These are phyloP conservation scores for Claviceps sp. DNA, from an alignment of 2,329 filamentous ascomycete genomes.

Conservation along the genomic window DNA sequence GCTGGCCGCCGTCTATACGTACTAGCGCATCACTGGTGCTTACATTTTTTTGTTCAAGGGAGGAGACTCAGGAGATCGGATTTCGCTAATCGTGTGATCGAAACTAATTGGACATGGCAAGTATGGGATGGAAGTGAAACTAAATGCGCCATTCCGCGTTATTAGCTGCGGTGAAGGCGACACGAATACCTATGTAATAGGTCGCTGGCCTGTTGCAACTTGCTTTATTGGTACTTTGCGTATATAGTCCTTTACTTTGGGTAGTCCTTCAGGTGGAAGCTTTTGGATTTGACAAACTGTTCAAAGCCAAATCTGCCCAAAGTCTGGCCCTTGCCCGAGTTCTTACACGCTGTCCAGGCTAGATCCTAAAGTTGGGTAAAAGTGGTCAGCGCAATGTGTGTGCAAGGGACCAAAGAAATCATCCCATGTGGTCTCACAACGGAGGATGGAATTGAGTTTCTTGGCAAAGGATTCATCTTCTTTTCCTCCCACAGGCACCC, in stretches of 20 bases:
- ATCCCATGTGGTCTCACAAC: background rate
- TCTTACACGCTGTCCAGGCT: slow-evolving; percentile 97
- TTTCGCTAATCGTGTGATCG: slow-evolving; percentile 9
- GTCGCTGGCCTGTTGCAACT: no score
- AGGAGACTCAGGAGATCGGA: slow-evolving; percentile 4
- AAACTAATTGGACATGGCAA: background rate
- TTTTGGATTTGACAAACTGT: slow-evolving; percentile 93
- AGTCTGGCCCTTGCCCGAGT: slow-evolving; percentile 84
- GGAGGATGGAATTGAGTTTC: background rate
- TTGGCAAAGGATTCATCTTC: background rate
- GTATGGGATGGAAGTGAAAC: background rate
- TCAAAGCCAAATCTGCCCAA: slow-evolving; percentile 86
- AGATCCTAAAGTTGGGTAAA: slow-evolving; percentile 47
- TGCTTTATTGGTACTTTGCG: background rate
- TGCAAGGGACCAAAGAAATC: background rate
- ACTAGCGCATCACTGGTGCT: background rate
- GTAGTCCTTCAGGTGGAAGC: slow-evolving; percentile 81
- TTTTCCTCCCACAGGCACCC: background rate
- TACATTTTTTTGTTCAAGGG: slow-evolving; percentile 1
- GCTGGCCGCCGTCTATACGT: background rate
- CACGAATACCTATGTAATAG: background rate
- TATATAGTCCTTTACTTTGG: slow-evolving; percentile 35
- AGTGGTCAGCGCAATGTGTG: background rate
- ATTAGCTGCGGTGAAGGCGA: background rate
- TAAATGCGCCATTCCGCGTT: background rate